A percentile compares a stretch with the other conserved stretches of the same genome.
Evolutionary conservation across 805 yeast species (phyloP).

Genomic region (Saturnispora zaruensis): DNA sequence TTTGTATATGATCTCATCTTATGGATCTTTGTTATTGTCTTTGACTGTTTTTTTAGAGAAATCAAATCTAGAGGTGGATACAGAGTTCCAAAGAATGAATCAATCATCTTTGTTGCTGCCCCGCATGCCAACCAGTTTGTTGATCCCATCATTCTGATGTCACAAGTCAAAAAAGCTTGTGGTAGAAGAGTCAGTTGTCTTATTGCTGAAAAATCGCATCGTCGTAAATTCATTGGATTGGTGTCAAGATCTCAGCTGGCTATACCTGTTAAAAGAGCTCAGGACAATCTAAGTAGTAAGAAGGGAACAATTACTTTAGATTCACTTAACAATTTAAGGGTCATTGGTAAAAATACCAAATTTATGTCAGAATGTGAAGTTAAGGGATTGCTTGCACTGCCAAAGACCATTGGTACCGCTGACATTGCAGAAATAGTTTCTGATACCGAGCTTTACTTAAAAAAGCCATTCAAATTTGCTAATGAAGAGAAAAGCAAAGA

Average conservation of each 20-base stretch:
- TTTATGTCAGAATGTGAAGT: constrained; percentile 56
- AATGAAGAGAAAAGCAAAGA: constrained; percentile 33
- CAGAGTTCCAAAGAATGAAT: constrained; percentile 49
- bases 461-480: constrained; percentile 53
- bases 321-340: constrained; percentile 32
- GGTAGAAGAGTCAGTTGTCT: constrained; percentile 42
- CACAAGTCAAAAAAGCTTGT: constrained; percentile 53
- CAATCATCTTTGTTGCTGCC: constrained; percentile 72
- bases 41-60: constrained; percentile 66
- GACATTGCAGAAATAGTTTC: constrained; percentile 60
- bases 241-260: constrained; percentile 69
- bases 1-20: constrained; percentile 43
- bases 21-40: constrained; percentile 37
- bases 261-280: constrained; percentile 89
- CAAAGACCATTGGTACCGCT: constrained; percentile 67
- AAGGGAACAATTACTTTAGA: constrained; percentile 56
- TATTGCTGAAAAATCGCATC: constrained; percentile 46
- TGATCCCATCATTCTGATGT: constrained; percentile 64
- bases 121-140: constrained; percentile 89
- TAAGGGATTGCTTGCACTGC: constrained; percentile 67
- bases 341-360: constrained; percentile 51
- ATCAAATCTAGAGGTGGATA: constrained; percentile 66
- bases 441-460: constrained; percentile 60
- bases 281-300: constrained; percentile 68
- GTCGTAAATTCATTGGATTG: constrained; percentile 53